phyloP scores from a whole-genome alignment of 139 green algal species.

The Closterium sp. region DNA sequence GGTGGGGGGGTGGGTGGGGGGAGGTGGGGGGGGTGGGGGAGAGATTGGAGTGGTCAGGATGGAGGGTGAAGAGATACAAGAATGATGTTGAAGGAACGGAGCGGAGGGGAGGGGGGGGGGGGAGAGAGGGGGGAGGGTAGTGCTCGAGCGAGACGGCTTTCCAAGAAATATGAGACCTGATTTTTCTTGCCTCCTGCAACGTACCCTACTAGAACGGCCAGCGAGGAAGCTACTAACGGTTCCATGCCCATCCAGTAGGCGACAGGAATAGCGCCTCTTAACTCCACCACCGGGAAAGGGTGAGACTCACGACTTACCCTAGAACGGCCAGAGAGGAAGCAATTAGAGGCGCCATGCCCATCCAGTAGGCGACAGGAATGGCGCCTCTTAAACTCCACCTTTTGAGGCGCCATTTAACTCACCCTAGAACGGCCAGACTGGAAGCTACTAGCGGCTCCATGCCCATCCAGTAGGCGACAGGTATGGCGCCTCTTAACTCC shows the following conservation, averaged over 20 bases:
- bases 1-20: not conserved
- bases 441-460: constrained; percentile 9
- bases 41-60: not conserved
- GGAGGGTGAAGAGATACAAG: not conserved
- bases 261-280: constrained; percentile 40
- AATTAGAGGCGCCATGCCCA: constrained; percentile 27
- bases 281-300: constrained; percentile 47
- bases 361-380: constrained; percentile 47
- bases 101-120: no score
- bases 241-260: constrained; percentile 47
- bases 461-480: constrained; percentile 52
- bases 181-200: no score
- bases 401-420: not conserved
- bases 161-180: no score
- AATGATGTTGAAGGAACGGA: not conserved
- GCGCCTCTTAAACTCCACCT: constrained; percentile 40
- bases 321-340: not conserved
- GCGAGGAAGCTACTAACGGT: not conserved
- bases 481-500: constrained; percentile 48
- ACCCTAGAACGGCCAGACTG: constrained; percentile 21
- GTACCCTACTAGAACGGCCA: constrained; percentile 31
- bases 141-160: no score
- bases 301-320: no score
- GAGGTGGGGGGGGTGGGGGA: not conserved
- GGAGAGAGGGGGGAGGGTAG: no score